Percentiles rank a stretch among this genome's conserved stretches.
phyloP scores from a whole-genome alignment of 1,284 basidiomycete genomes.

The Puccinia triticina region DNA sequence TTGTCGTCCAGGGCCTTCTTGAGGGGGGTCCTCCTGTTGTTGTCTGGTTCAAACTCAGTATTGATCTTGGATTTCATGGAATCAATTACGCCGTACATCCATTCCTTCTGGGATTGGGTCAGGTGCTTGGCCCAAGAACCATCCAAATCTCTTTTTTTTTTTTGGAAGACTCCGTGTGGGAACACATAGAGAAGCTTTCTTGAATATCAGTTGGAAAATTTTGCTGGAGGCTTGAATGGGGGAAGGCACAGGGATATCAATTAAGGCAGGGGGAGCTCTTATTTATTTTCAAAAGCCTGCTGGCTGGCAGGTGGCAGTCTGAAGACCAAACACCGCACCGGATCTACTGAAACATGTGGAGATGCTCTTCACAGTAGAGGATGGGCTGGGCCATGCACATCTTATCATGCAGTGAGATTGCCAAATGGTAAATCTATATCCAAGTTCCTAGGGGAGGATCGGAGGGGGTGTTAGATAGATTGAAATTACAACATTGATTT shows the following conservation, averaged over 20 bases:
- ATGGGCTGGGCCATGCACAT: too few species aligned
- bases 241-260: neutral
- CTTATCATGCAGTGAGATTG: too few species aligned
- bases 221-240: neutral
- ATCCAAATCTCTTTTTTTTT: neutral
- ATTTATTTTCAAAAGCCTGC: neutral
- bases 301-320: neutral
- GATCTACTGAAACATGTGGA: neutral
- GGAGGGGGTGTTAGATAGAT: too few species aligned
- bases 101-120: constrained; percentile 2
- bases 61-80: constrained; percentile 10
- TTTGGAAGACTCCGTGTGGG: neutral
- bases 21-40: constrained; percentile 8
- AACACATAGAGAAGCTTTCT: neutral
- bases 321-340: neutral
- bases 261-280: neutral
- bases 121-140: neutral
- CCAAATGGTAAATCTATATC: too few species aligned
- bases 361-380: too few species aligned
- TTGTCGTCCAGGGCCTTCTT: constrained; percentile 2
- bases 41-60: neutral
- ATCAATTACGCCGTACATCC: constrained; percentile 1
- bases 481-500: too few species aligned
- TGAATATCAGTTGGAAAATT: neutral
- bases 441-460: too few species aligned